Conservation (phyloP, 192 early-diverging fungal genomes). For the Coemansia furcata region DNA sequence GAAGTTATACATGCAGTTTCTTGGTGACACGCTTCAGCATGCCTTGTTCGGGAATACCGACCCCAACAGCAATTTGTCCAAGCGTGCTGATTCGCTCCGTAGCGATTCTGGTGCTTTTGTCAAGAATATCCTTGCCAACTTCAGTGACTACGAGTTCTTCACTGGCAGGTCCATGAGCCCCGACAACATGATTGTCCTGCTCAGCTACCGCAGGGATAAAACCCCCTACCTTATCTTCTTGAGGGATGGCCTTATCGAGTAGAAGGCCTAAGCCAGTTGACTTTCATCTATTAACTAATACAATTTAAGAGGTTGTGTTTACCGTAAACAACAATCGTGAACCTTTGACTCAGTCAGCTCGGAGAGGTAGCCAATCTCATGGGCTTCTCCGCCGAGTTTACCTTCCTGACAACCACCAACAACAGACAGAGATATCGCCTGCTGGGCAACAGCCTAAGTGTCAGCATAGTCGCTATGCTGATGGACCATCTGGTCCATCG, state of each 20-base stretch:
- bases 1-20: too few species aligned
- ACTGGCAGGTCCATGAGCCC: constrained; percentile 83
- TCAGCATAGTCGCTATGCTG: constrained; percentile 74
- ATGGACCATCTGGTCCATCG: constrained; percentile 64
- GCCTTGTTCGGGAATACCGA: too few species aligned
- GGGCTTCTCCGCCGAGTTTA: constrained; percentile 74
- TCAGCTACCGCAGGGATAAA: constrained; percentile 96
- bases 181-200: constrained; percentile 80
- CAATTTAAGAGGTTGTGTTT: constrained; percentile 7
- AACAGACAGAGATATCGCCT: constrained; percentile 79
- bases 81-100: too few species aligned
- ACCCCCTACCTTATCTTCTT: constrained; percentile 92
- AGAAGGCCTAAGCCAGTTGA: constrained; percentile 61
- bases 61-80: too few species aligned
- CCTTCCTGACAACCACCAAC: constrained; percentile 67
- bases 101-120: too few species aligned
- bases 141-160: constrained; percentile 93
- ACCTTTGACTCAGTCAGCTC: too few species aligned
- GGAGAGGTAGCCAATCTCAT: constrained; percentile 76
- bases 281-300: not conserved
- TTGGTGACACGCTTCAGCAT: too few species aligned
- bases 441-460: constrained; percentile 90
- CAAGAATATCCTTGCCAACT: constrained; percentile 78
- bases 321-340: too few species aligned
- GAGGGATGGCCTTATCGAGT: constrained; percentile 77